phyloP scores from a whole-genome alignment of 495 filamentous ascomycete species.

The Penicillium soppii region DNA sequence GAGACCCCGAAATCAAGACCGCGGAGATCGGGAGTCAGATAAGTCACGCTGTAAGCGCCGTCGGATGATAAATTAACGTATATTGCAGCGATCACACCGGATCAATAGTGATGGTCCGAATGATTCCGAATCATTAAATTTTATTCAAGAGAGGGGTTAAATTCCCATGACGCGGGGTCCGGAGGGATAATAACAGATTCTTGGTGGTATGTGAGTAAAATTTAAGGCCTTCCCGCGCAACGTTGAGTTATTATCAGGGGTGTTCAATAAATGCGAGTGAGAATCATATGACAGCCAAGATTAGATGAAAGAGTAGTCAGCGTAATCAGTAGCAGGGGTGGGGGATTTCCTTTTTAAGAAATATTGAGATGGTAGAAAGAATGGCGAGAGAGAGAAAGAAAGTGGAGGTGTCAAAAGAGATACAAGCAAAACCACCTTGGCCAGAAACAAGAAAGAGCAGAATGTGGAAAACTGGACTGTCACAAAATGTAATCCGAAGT shows the following conservation, averaged over 20 bases:
- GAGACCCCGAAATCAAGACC: no score
- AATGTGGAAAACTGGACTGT: slow-evolving; percentile 11
- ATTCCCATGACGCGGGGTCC: slow-evolving; percentile 2
- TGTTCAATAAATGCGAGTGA: background rate
- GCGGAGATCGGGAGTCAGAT: background rate
- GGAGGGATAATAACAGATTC: background rate
- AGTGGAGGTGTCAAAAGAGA: background rate
- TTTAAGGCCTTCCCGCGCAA: background rate
- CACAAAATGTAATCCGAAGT: slow-evolving; percentile 6
- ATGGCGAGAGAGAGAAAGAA: background rate
- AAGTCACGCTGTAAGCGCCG: slow-evolving; percentile 3
- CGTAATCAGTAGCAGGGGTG: background rate
- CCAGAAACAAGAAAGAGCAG: background rate
- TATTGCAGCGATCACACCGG: slow-evolving; percentile 1
- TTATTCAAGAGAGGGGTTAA: background rate
- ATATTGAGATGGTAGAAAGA: background rate
- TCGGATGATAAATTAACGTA: slow-evolving; percentile 1
- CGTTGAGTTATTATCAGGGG: background rate
- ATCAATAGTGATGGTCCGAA: background rate
- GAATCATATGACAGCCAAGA: slow-evolving; percentile 1
- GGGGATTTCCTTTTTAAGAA: slow-evolving; percentile 4
- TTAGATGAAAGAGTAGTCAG: background rate
- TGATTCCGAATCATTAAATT: background rate
- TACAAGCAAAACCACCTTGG: background rate
- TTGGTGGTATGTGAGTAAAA: no score